These are phyloP conservation scores for Ustilago xerochloae DNA, from an alignment of 1,284 basidiomycete species.

Conservation along the genomic window DNA sequence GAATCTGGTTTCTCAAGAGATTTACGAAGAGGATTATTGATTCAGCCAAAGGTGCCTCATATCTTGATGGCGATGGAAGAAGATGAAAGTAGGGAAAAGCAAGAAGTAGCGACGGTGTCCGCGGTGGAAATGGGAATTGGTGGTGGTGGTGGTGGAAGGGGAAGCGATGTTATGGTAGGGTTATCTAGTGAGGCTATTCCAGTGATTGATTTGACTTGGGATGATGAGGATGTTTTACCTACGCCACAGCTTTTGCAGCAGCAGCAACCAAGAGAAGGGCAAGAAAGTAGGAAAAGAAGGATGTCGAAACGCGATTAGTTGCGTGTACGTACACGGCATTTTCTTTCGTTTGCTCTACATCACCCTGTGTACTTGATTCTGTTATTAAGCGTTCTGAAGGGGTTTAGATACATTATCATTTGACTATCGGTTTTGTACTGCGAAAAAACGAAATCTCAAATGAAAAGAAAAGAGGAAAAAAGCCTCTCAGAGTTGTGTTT, in stretches of 20 bases:
- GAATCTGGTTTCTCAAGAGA: slow-evolving; percentile 49
- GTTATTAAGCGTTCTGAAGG: no score
- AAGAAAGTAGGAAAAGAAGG: slow-evolving; percentile 18
- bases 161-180: not conserved
- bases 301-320: slow-evolving; percentile 27
- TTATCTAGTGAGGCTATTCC: slow-evolving; percentile 20
- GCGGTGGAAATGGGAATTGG: no score
- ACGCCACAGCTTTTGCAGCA: not conserved
- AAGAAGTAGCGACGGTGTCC: no score
- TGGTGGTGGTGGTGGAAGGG: not conserved
- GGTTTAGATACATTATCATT: no score
- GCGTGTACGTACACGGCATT: no score
- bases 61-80: not conserved
- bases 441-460: no score
- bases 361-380: no score
- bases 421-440: not conserved
- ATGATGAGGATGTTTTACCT: slow-evolving; percentile 27
- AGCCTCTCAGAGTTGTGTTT: no score
- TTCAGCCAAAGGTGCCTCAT: not conserved
- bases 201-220: slow-evolving; percentile 45
- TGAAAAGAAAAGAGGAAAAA: no score
- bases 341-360: no score
- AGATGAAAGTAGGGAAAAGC: not conserved
- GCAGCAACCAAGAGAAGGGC: not conserved
- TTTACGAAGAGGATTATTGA: slow-evolving; percentile 33